Evolutionary conservation across 257 asterid genomes (phyloP), one percentile per base, ranked within the genome.

Genomic region (Przewalskia tangutica): DNA sequence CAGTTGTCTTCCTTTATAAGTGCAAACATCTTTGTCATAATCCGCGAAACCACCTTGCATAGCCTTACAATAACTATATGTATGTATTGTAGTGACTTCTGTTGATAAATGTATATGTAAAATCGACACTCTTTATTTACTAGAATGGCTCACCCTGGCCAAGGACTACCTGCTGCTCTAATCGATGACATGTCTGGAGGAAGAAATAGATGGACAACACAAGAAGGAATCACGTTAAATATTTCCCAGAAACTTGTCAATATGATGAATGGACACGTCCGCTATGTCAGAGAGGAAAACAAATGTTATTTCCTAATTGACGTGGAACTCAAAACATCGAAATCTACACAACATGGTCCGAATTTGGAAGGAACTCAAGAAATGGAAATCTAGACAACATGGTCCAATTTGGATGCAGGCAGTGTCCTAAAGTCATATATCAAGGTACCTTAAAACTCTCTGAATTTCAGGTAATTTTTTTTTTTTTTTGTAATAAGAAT

Each of bases 91-190:
- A 46, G 12, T 4, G 32, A 56, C 78, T 38, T 44, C 8, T n/a
- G 17, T 38, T 2, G 46, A 42, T 71, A 18, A 7, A 1, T 44
- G 62, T 20, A 34, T 73, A 13, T 73, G 62, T 0, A 2, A 68
- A 68, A 40, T 40, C 40, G 40, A 68, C 77, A 23, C 79, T 6
- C 60, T 3, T 50, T 23, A 50, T 73, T 73, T 23, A 4, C 50
- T 83, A 93, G 97, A 83, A 89, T 93, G 91, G 71, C 88, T 84
- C 98, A 92, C 86, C 91, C 93, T 0, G 93, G 95, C 8, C 79
- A 82, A 44, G 94, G 94, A n/a, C 84, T 92, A 58, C 93, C 98
- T 23, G 70, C 81, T 48, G 63, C 83, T 82, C 85, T 92, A 8
- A 82, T 86, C 23, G 90, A 88, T 65, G 91, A 92, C 36, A 91